Evolutionary conservation across 106 monocot species (phyloP).

Genomic region (Hemerocallis citrina): DNA sequence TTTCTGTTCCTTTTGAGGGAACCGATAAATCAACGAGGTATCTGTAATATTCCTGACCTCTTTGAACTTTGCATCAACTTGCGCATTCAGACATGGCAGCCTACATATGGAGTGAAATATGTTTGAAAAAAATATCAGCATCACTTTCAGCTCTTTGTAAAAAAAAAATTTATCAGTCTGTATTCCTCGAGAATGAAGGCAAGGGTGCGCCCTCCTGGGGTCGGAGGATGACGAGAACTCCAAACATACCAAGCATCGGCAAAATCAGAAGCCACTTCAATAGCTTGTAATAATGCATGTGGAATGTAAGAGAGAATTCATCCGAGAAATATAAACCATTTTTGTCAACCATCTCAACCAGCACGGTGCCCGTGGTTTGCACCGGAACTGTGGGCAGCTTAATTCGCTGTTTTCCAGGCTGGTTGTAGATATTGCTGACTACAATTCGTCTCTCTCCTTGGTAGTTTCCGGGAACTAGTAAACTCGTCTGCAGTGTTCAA

Average conservation of each 20-base stretch:
- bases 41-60: no score
- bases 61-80: no score
- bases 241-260: constrained; percentile 96
- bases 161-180: no score
- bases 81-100: no score
- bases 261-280: constrained; percentile 88
- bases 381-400: constrained; percentile 94
- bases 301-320: constrained; percentile 96
- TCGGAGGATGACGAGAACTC: constrained; percentile 71
- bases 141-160: no score
- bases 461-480: constrained; percentile 95
- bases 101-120: no score
- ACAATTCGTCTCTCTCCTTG: constrained; percentile 82
- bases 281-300: constrained; percentile 94
- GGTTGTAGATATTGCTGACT: constrained; percentile 35
- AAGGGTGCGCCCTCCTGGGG: constrained; percentile 87
- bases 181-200: constrained; percentile 83
- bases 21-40: no score
- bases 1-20: no score
- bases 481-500: constrained; percentile 46
- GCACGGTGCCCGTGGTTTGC: constrained; percentile 83
- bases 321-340: constrained; percentile 91
- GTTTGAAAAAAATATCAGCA: no score
- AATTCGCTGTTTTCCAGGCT: constrained; percentile 77
- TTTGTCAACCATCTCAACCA: constrained; percentile 96